A percentile compares a stretch with the other conserved stretches of the same genome.
Evolutionary conservation across 2,329 filamentous ascomycete genomes (phyloP).

Genomic region (Ophiostoma angusticollis): DNA sequence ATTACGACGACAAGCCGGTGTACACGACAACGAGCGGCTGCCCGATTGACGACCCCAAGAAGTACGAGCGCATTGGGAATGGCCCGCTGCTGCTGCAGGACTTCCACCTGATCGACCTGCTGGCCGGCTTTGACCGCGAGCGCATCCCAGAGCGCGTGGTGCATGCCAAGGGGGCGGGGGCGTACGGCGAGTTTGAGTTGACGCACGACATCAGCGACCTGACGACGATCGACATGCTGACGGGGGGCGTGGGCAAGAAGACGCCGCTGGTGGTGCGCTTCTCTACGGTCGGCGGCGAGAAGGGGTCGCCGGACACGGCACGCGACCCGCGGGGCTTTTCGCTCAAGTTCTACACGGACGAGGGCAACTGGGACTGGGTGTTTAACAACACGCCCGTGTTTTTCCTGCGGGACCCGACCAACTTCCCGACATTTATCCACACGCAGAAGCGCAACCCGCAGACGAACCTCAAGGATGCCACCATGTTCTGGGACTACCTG

Average conservation of each 20-base stretch:
- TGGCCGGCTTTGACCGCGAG: slow-evolving; percentile 38
- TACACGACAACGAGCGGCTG: slow-evolving; percentile 49
- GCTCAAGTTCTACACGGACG: slow-evolving; percentile 60
- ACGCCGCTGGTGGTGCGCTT: slow-evolving; percentile 59
- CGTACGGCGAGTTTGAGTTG: slow-evolving; percentile 17
- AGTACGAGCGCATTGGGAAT: slow-evolving; percentile 17
- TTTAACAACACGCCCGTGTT: slow-evolving; percentile 69
- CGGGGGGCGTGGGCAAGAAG: slow-evolving; percentile 17
- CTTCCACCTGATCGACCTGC: slow-evolving; percentile 51
- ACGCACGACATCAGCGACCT: slow-evolving; percentile 14
- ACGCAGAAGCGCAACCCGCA: slow-evolving; percentile 65
- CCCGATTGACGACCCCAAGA: slow-evolving; percentile 37
- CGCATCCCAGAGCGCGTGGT: slow-evolving; percentile 18
- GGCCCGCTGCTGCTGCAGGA: slow-evolving; percentile 51
- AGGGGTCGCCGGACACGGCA: slow-evolving; percentile 64
- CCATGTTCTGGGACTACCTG: slow-evolving; percentile 48
- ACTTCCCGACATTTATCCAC: slow-evolving; percentile 66
- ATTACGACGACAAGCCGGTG: slow-evolving; percentile 44
- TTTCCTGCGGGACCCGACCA: slow-evolving; percentile 61
- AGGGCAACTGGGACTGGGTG: slow-evolving; percentile 62
- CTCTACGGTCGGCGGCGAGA: slow-evolving; percentile 60
- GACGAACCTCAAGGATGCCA: slow-evolving; percentile 56
- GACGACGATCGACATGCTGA: slow-evolving; percentile 10
- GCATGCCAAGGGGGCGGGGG: slow-evolving; percentile 18
- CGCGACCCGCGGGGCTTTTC: slow-evolving; percentile 68